Conservation (phyloP, 78 protist species). For the Protostelium mycophagum region DNA sequence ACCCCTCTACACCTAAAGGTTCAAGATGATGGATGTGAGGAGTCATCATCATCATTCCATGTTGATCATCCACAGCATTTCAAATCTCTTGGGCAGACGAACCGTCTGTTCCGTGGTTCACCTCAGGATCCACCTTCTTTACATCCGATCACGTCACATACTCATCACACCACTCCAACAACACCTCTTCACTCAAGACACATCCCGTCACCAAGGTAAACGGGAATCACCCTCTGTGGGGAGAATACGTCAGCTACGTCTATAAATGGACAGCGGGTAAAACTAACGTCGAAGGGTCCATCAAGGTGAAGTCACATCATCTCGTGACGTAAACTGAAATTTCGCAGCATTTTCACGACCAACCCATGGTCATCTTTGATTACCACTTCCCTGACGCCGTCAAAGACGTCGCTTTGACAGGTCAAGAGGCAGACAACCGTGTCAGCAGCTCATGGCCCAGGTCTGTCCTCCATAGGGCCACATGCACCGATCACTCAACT, state of each 20-base stretch:
- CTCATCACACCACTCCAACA: neutral
- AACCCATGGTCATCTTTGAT: neutral
- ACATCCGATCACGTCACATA: neutral
- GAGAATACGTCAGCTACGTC: neutral
- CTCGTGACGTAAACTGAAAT: too few relatives aligned
- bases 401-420: neutral
- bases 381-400: neutral
- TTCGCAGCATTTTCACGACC: neutral
- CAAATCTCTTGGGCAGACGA: neutral
- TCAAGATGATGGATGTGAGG: too few relatives aligned
- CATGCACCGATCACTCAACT: neutral
- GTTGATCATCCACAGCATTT: too few relatives aligned
- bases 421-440: neutral
- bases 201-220: neutral
- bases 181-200: neutral
- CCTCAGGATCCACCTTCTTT: neutral
- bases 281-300: neutral
- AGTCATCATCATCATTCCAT: too few relatives aligned
- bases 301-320: neutral
- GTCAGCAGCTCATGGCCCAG: conserved; percentile 1
- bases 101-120: neutral
- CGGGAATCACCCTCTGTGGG: neutral
- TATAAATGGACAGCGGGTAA: neutral
- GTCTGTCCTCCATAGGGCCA: neutral
- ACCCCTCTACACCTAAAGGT: too few relatives aligned